A percentile compares a stretch with the other conserved stretches of the same genome.
phyloP scores from a whole-genome alignment of 495 filamentous ascomycete genomes.

The Penicillium manginii region DNA sequence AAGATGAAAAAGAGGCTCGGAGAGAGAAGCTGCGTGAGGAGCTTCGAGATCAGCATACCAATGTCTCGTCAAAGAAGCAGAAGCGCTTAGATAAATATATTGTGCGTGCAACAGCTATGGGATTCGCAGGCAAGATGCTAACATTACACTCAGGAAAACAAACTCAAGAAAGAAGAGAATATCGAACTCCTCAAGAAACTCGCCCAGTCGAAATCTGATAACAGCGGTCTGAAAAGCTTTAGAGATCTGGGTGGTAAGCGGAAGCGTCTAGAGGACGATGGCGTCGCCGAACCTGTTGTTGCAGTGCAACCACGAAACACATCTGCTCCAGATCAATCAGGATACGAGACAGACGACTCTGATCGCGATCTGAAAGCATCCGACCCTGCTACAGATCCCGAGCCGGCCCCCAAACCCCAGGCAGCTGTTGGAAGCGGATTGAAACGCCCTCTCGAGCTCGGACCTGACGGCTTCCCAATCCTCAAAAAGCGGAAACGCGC shows the following conservation, averaged over 20 bases:
- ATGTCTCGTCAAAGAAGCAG: slow-evolving; percentile 87
- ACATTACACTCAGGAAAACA: slow-evolving; percentile 66
- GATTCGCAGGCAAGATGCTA: slow-evolving; percentile 19
- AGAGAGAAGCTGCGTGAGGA: slow-evolving; percentile 71
- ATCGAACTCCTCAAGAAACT: slow-evolving; percentile 81
- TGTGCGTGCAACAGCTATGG: slow-evolving; percentile 41
- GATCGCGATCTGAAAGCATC: slow-evolving; percentile 32
- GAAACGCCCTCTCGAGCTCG: slow-evolving; percentile 82
- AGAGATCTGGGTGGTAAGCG: slow-evolving; percentile 67
- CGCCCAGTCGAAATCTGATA: slow-evolving; percentile 77
- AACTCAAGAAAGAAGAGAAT: slow-evolving; percentile 94
- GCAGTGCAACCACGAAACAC: slow-evolving; percentile 9
- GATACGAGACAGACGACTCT: slow-evolving; percentile 45
- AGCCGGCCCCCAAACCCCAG: slow-evolving; percentile 20
- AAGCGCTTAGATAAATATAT: slow-evolving; percentile 98
- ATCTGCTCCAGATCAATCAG: slow-evolving; percentile 29
- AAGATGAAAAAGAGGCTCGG: slow-evolving; percentile 68
- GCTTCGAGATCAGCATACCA: slow-evolving; percentile 59
- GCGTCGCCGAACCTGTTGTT: neutral
- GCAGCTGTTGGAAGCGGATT: slow-evolving; percentile 71
- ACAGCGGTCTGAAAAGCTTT: slow-evolving; percentile 74
- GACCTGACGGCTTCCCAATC: slow-evolving; percentile 75
- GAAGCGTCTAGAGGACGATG: slow-evolving; percentile 32
- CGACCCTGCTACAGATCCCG: slow-evolving; percentile 21
- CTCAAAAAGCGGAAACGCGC: slow-evolving; percentile 68